Conservation (phyloP, 352 stramenopile species). For the Achlya hypogyna region DNA sequence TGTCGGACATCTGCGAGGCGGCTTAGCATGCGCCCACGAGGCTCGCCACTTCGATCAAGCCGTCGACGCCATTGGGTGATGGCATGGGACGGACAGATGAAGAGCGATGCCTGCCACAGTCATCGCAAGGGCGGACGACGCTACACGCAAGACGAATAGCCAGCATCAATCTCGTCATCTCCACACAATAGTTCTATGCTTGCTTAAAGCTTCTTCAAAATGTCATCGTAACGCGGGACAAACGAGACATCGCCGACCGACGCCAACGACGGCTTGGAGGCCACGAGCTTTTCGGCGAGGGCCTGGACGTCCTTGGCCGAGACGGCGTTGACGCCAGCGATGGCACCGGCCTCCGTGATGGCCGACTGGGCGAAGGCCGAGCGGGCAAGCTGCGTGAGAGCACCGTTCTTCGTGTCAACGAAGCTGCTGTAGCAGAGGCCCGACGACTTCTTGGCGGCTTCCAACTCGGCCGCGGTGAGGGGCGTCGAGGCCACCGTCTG, state of each 20-base stretch:
- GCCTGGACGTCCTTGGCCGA: conserved; percentile 61
- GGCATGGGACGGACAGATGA: too few species aligned
- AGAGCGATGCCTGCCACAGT: conserved; percentile 19
- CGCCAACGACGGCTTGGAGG: conserved; percentile 61
- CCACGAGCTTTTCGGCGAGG: conserved; percentile 64
- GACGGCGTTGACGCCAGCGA: conserved; percentile 31
- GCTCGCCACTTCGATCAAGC: too few species aligned
- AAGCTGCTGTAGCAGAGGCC: conserved; percentile 34
- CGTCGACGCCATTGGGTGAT: too few species aligned
- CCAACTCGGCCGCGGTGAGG: conserved; percentile 60
- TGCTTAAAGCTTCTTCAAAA: conserved; percentile 68
- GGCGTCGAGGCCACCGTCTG: conserved; percentile 57
- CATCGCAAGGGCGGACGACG: background rate
- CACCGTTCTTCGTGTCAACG: conserved; percentile 35
- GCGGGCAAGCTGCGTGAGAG: conserved; percentile 34
- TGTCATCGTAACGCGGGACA: conserved; percentile 60
- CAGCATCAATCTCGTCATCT: background rate
- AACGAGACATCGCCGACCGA: conserved; percentile 60
- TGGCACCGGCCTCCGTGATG: conserved; percentile 26
- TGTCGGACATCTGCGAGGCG: too few species aligned
- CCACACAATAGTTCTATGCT: conserved; percentile 10
- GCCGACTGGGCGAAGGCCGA: conserved; percentile 33
- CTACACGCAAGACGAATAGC: background rate
- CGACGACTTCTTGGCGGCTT: conserved; percentile 56
- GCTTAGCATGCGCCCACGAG: too few species aligned